Evolutionary conservation across 2,329 filamentous ascomycete genomes (phyloP), one percentile per base, ranked within the genome.

Genomic region (Colletotrichum sp.): DNA sequence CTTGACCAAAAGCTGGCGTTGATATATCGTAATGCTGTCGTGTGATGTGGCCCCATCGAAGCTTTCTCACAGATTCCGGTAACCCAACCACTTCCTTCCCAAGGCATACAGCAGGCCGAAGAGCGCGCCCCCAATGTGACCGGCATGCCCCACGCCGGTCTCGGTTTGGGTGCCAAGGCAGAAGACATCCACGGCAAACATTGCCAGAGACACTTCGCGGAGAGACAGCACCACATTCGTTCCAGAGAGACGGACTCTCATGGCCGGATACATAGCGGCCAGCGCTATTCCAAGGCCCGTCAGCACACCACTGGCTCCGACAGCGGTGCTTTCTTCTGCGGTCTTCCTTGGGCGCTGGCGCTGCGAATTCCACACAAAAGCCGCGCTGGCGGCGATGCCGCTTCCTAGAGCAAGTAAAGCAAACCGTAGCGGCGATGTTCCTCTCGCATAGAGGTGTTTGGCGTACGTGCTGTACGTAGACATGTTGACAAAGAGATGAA

Each of bases 401-500:
- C 74, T 74, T 16, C 70, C 74, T 8, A 75, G 28, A 8, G 74
- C 71, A 14, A 75, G 63, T 3, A 72, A 6, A n/a, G 28, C 43
- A 21, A 75, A 72, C 5, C 73, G 36, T 3, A 72, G 43, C 12
- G 73, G 61, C 21, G 69, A 64, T 4, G 65, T 57, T 26, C 73
- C 63, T 13, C 67, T 63, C 26, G 57, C 13, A 34, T 64, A 69
- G 14, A 65, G 48, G 21, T 71, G 59, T 24, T 69, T 36, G 39
- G 30, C 70, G 8, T 75, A 75, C 2, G 74, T 75, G 57, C 59
- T 69, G 28, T 75, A 75, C 14, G 73, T 75, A 7, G 73, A 65
- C 70, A 75, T 64, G 28, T 75, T 75, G 70, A 73, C 73, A 14
- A 75, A 65, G 1, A 75, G 59, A 6, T 75, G 73, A 26, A 75